phyloP scores from a whole-genome alignment of 176 grass and related monocot species.

The Phyllostachys edulis region DNA sequence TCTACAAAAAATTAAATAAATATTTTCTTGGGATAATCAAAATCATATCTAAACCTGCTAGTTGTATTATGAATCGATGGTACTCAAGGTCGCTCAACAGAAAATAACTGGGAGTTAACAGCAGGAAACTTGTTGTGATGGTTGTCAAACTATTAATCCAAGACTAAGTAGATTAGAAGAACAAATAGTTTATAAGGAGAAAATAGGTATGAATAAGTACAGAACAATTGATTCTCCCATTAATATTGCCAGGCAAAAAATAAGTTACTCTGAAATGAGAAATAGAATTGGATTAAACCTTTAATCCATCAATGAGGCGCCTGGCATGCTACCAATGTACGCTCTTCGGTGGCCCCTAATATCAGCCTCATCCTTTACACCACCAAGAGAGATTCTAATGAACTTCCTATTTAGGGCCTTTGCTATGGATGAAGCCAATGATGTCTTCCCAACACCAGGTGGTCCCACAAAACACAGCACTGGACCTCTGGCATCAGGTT shows the following conservation, averaged over 20 bases:
- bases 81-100: slow-evolving; percentile 3
- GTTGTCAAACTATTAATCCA: background rate
- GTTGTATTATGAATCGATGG: background rate
- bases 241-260: background rate
- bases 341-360: slow-evolving; percentile 97
- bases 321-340: slow-evolving; percentile 99
- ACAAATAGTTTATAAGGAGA: slow-evolving; percentile 5
- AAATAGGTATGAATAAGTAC: background rate
- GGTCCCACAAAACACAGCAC: slow-evolving; percentile 97
- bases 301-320: slow-evolving; percentile 92
- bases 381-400: slow-evolving; percentile 94
- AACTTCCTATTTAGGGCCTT: slow-evolving; percentile 85
- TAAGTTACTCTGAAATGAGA: slow-evolving; percentile 33
- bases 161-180: slow-evolving; percentile 8
- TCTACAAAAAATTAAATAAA: background rate
- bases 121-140: background rate
- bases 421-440: slow-evolving; percentile 95
- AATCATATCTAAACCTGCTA: background rate
- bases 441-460: slow-evolving; percentile 99
- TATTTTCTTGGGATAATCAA: background rate
- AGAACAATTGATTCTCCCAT: background rate
- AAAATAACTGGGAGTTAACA: background rate
- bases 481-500: slow-evolving; percentile 94
- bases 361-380: slow-evolving; percentile 99
- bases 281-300: slow-evolving; percentile 50